Evolutionary conservation across 2,329 filamentous ascomycete genomes (phyloP).

Genomic region (Nothomitra cinnamomea): DNA sequence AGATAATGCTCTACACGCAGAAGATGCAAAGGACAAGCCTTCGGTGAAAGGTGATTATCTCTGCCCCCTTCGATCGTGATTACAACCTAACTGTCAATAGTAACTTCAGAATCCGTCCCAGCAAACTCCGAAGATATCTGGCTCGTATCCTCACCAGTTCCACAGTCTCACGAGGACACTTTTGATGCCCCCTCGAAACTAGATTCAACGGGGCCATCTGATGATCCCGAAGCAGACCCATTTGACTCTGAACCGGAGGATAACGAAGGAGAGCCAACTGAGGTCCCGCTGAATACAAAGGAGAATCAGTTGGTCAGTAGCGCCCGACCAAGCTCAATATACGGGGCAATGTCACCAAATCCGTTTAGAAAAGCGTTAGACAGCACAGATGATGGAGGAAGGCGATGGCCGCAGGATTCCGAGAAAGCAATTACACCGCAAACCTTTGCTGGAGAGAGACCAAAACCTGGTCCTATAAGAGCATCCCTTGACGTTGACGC

Average conservation of each 20-base stretch:
- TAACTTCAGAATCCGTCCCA: not conserved
- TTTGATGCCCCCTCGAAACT: not conserved
- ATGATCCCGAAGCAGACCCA: not conserved
- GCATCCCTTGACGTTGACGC: conserved; percentile 55
- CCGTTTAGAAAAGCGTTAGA: not conserved
- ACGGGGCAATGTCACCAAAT: not conserved
- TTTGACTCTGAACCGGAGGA: not conserved
- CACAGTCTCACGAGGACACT: too few species aligned
- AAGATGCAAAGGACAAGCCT: not conserved
- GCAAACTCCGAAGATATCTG: not conserved
- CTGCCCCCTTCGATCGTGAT: not conserved
- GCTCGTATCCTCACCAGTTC: not conserved
- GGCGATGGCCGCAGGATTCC: not conserved
- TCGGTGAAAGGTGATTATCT: not conserved
- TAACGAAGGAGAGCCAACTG: not conserved
- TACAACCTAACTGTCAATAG: not conserved
- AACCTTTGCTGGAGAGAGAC: not conserved
- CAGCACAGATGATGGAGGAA: not conserved
- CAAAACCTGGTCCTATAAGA: conserved; percentile 12
- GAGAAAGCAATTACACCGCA: not conserved
- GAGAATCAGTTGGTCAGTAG: not conserved
- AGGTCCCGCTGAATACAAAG: not conserved
- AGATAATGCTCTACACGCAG: not conserved
- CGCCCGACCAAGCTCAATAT: not conserved
- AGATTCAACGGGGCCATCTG: not conserved